Evolutionary conservation across 805 yeast species (phyloP), one percentile per base, ranked within the genome.

Genomic region (Saturnispora serradocipensis): DNA sequence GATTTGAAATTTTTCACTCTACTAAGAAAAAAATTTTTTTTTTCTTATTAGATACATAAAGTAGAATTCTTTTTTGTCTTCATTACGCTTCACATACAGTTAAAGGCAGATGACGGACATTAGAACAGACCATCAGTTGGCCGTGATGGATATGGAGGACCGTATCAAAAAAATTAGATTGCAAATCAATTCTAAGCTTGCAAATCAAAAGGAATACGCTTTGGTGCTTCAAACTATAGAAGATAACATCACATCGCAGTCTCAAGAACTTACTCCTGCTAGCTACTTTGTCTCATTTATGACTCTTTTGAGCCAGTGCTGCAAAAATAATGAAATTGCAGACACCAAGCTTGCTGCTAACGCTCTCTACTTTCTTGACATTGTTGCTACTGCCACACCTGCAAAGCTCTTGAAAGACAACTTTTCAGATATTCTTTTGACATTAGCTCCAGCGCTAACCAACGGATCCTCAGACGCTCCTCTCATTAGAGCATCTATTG

Each of bases 221-320:
- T 69, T 88, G 27, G 82, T 91, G 52, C 74, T 93, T 46, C 77
- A 84, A 22, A 96, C 97, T 3, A 90, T 93, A 46, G 99, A 93
- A 65, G 96, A 88, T 59, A 87, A 87, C 59, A 76, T 93, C 43
- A 73, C 76, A 43, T 88, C 82, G 56, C 86, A 84, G 58, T 73
- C 75, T 43, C 78, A 78, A 48, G 74, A 75, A 45, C 74, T 72
- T 53, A 73, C 86, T 15, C 82, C 96, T 27, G 84, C 87, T 27
- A 83, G 96, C 0, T 93, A 93, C 67, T 82, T 89, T 60, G 82
- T 90, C 16, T 86, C 97, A 0, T 84, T 91, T 56, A 69, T 91
- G 55, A 77, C 96, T 1, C 70, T 93, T 27, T 71, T 93, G 53
- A 95, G 88, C 54, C 95, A 88, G 65, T 75, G 89, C 25, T 70